phyloP scores from a whole-genome alignment of 805 yeast genomes.

The Zygosaccharomyces lentus region DNA sequence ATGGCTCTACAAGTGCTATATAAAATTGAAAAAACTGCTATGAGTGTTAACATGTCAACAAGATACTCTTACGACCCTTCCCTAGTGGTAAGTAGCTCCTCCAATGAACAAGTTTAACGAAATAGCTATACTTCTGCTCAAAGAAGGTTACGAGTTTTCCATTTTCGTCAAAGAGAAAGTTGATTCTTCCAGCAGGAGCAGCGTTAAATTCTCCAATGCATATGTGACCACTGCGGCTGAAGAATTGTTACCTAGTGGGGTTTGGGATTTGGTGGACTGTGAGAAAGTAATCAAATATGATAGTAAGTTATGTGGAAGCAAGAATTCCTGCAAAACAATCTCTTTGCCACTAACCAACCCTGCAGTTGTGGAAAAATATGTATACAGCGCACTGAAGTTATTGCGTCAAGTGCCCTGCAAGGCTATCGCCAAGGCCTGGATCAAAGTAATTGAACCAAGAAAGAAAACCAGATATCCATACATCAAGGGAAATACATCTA shows the following conservation, averaged over 20 bases:
- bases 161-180: slow-evolving; percentile 13
- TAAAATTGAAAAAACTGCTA: neutral
- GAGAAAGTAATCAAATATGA: slow-evolving; percentile 9
- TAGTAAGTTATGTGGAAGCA: neutral
- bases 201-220: slow-evolving; percentile 8
- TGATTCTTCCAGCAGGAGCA: neutral
- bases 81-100: neutral
- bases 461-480: slow-evolving; percentile 65
- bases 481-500: slow-evolving; percentile 44
- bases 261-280: slow-evolving; percentile 15
- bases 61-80: neutral
- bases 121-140: slow-evolving; percentile 8
- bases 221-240: slow-evolving; percentile 13
- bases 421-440: slow-evolving; percentile 62
- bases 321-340: slow-evolving; percentile 3
- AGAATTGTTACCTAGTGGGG: slow-evolving; percentile 8
- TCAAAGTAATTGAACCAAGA: slow-evolving; percentile 57
- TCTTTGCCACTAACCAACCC: slow-evolving; percentile 8
- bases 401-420: slow-evolving; percentile 57
- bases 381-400: slow-evolving; percentile 32
- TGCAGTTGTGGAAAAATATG: slow-evolving; percentile 10
- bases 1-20: neutral
- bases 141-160: slow-evolving; percentile 16
- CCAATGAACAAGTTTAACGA: slow-evolving; percentile 9
- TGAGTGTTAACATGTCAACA: neutral